Conservation (phyloP, 2,329 filamentous ascomycete species). For the Aspergillus brasiliensis region DNA sequence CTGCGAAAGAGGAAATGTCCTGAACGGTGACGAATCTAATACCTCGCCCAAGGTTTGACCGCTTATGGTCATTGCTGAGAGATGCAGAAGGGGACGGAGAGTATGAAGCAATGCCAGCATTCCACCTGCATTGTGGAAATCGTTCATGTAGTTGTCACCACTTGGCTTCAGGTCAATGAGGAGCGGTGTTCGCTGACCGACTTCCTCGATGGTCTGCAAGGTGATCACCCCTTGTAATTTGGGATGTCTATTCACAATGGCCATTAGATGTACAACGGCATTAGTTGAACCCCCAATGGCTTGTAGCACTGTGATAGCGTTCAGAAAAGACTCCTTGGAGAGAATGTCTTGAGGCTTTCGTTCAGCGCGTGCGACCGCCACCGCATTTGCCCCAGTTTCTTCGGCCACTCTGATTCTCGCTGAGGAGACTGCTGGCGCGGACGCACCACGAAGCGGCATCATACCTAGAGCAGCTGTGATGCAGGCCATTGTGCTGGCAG, state of each 20-base stretch:
- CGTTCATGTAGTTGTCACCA: conserved; percentile 58
- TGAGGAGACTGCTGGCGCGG: conserved; percentile 57
- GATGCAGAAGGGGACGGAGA: conserved; percentile 49
- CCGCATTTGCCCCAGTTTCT: conserved; percentile 54
- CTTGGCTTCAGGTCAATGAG: conserved; percentile 57
- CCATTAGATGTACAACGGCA: conserved; percentile 57
- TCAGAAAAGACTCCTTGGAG: conserved; percentile 52
- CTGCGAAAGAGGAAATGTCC: conserved; percentile 43
- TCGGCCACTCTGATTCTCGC: conserved; percentile 56
- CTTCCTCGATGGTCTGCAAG: conserved; percentile 51
- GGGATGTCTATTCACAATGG: conserved; percentile 58
- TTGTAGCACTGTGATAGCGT: conserved; percentile 56
- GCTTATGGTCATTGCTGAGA: conserved; percentile 50
- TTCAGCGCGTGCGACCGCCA: conserved; percentile 43
- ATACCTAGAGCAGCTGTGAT: conserved; percentile 55
- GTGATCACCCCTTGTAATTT: conserved; percentile 48
- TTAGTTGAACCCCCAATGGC: conserved; percentile 61
- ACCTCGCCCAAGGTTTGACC: conserved; percentile 52
- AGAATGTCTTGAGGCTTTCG: conserved; percentile 50
- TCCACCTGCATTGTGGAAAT: conserved; percentile 57
- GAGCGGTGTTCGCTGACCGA: conserved; percentile 51
- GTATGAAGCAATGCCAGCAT: conserved; percentile 53
- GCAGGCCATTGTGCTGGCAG: conserved; percentile 60
- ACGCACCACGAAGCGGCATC: conserved; percentile 56
- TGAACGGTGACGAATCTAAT: conserved; percentile 47